Evolutionary conservation across 768 basidiomycete species (phyloP), one percentile per base, ranked within the genome.

Genomic region (Fibroporia radiculosa): DNA sequence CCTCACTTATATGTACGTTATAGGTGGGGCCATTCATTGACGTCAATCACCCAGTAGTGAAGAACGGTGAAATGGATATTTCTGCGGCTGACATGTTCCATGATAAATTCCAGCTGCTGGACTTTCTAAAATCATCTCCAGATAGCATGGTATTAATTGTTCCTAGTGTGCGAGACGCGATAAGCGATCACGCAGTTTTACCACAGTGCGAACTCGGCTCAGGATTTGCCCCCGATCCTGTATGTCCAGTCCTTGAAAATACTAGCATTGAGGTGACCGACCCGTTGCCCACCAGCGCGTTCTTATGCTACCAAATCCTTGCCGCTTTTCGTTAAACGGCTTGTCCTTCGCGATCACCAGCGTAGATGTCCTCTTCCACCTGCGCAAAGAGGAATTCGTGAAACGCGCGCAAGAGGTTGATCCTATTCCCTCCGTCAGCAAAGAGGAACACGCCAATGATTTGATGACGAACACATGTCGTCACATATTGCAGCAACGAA

Each of bases 11-110:
- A 3, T 35, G 48, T 37, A 27, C 34, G 32, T 38, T 13, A 0
- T 50, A 99, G 95, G 65, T 90, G 24, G 96, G 96, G 0, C 96
- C 96, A 1, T 99, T 98, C 59, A 66, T 98, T 33, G 92, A 97
- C 52, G 64, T 76, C 0, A 62, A 72, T 14, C 90, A 98, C 60
- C 77, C 84, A 1, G 67, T 71, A 40, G 75, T 98, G 51, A 82
- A 78, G 58, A 63, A 69, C 3, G 96, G 95, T 5, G 84, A 91
- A 43, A 60, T 81, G 20, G 80, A 86, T 45, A 64, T 71, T 40
- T 68, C 77, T 1, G 84, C 88, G 0, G 51, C 66, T 3, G 74
- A 77, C 20, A 68, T 95, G 34, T 98, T 97, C 66, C 67, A 73
- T 23, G 62, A 68, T 5, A 72, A 80, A 34, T 78, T 98, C 54